phyloP scores from a whole-genome alignment of 2,329 filamentous ascomycete species.

The Fonsecaea multimorphosa region DNA sequence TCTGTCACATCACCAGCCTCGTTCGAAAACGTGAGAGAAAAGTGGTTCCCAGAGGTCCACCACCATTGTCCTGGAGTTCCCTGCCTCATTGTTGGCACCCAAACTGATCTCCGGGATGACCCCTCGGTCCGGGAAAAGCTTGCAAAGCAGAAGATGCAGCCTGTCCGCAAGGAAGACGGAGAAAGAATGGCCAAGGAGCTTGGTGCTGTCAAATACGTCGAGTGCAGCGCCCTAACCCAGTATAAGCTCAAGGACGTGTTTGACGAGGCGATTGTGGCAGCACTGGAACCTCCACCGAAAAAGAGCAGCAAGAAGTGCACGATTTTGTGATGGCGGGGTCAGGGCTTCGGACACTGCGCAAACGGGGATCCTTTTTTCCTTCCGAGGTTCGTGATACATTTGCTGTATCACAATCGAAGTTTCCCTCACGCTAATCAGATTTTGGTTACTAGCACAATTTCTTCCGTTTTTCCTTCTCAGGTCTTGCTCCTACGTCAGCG shows the following conservation, averaged over 20 bases:
- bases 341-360: constrained; percentile 16
- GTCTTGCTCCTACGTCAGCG: constrained; percentile 1
- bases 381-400: constrained; percentile 32
- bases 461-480: constrained; percentile 1
- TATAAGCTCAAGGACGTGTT: constrained; percentile 99
- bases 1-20: constrained; percentile 96
- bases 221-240: constrained; percentile 97
- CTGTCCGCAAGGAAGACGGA: constrained; percentile 89
- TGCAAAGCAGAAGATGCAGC: constrained; percentile 92
- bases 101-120: constrained; percentile 94
- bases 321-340: constrained; percentile 63
- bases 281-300: constrained; percentile 84
- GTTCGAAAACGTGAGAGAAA: constrained; percentile 98
- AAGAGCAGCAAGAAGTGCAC: constrained; percentile 75
- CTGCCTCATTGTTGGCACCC: constrained; percentile 96
- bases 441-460: constrained; percentile 18
- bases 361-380: constrained; percentile 10
- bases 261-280: constrained; percentile 97
- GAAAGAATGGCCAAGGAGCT: constrained; percentile 96
- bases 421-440: constrained; percentile 22
- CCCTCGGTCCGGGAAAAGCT: constrained; percentile 86
- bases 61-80: constrained; percentile 98
- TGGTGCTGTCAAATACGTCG: constrained; percentile 98
- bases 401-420: constrained; percentile 16
- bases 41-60: constrained; percentile 98